These are phyloP conservation scores for Lagerstroemia speciosa DNA, from an alignment of 345 rosid genomes.

Conservation along the genomic window DNA sequence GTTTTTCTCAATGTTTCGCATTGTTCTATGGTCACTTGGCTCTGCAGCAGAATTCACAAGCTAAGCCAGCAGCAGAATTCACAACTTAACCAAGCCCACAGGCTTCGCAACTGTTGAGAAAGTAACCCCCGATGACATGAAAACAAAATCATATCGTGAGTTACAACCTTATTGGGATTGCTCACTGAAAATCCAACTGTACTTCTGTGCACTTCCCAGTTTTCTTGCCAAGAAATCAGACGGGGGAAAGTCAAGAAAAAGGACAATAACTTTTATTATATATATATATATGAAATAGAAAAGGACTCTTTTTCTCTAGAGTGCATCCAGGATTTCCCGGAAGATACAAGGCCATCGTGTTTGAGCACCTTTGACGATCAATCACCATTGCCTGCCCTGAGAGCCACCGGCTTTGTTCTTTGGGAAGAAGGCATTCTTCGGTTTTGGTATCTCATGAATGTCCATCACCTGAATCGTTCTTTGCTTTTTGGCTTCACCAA, in stretches of 20 bases:
- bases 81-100: no score
- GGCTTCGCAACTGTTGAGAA: no score
- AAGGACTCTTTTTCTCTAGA: neutral
- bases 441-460: conserved; percentile 92
- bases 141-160: neutral
- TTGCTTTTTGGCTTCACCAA: conserved; percentile 87
- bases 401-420: conserved; percentile 80
- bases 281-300: neutral
- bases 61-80: neutral
- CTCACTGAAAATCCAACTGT: neutral
- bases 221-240: neutral
- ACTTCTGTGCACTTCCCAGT: neutral
- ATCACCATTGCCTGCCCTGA: conserved; percentile 92
- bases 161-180: neutral
- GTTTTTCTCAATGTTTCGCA: no score
- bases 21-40: neutral
- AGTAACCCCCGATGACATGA: no score
- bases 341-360: neutral
- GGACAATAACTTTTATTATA: neutral
- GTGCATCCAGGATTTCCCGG: neutral
- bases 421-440: conserved; percentile 78
- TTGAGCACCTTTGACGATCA: neutral
- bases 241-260: neutral
- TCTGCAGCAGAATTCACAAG: neutral
- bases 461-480: conserved; percentile 99